Evolutionary conservation across 306 rosid species (phyloP).

Genomic region (Lagenaria siceraria): DNA sequence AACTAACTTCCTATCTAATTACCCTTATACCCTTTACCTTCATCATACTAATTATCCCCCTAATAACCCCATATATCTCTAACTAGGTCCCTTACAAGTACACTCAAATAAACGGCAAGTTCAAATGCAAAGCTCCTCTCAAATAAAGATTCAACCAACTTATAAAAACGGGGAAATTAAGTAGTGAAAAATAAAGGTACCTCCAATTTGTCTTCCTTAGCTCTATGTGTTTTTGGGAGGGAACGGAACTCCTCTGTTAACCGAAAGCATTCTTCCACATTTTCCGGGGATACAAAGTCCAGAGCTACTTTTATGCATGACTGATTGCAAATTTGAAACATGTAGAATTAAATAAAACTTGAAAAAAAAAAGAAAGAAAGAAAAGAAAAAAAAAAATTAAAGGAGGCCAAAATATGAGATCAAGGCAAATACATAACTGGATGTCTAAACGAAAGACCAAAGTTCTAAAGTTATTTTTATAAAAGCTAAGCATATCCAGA

Average conservation of each 20-base stretch:
- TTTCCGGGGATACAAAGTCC: constrained; percentile 37
- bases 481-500: neutral
- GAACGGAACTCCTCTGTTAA: constrained; percentile 26
- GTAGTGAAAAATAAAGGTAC: constrained; percentile 16
- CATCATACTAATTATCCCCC: too few relatives aligned
- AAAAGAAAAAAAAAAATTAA: neutral
- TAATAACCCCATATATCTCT: too few relatives aligned
- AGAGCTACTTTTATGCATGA: constrained; percentile 34
- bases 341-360: neutral
- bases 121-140: neutral
- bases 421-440: neutral
- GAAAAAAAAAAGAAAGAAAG: too few relatives aligned
- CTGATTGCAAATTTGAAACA: constrained; percentile 12
- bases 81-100: too few relatives aligned
- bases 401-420: neutral
- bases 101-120: neutral
- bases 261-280: constrained; percentile 24
- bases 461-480: neutral
- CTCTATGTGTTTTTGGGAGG: constrained; percentile 53
- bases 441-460: neutral
- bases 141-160: neutral
- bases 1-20: too few relatives aligned
- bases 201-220: constrained; percentile 64
- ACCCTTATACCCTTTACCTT: too few relatives aligned
- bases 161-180: neutral